phyloP scores from a whole-genome alignment of 768 basidiomycete species.

The Pleurotus cornucopiae region DNA sequence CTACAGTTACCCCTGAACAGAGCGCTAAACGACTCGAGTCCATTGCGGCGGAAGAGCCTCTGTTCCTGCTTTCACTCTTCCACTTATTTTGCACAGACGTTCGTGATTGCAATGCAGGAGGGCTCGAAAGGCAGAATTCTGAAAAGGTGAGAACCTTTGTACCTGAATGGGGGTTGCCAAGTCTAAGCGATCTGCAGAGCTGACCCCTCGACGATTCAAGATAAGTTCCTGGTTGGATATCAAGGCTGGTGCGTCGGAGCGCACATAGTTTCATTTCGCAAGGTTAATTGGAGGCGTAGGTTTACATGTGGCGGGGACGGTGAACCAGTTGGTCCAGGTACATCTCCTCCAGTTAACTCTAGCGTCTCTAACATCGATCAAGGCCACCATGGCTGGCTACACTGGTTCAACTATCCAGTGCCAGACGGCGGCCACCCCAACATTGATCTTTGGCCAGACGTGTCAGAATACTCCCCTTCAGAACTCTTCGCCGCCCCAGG shows the following conservation, averaged over 20 bases:
- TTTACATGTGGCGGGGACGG: constrained; percentile 72
- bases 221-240: constrained; percentile 83
- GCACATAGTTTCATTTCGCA: neutral
- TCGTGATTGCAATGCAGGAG: neutral
- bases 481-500: constrained; percentile 73
- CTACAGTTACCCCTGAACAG: too few species aligned
- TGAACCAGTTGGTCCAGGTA: constrained; percentile 59
- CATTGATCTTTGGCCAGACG: constrained; percentile 78
- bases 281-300: constrained; percentile 32
- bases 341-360: neutral
- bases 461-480: constrained; percentile 62
- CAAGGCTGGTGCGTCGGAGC: constrained; percentile 68
- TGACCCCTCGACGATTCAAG: constrained; percentile 72
- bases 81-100: constrained; percentile 5
- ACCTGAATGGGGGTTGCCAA: neutral
- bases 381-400: constrained; percentile 82
- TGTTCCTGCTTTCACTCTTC: neutral
- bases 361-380: constrained; percentile 12
- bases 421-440: constrained; percentile 67
- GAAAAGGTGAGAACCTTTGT: constrained; percentile 31
- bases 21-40: too few species aligned
- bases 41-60: neutral
- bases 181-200: constrained; percentile 33
- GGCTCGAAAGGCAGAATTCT: constrained; percentile 26
- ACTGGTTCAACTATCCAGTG: constrained; percentile 75